Conservation (phyloP, 1,284 basidiomycete species). For the Papiliotrema fonsecae region DNA sequence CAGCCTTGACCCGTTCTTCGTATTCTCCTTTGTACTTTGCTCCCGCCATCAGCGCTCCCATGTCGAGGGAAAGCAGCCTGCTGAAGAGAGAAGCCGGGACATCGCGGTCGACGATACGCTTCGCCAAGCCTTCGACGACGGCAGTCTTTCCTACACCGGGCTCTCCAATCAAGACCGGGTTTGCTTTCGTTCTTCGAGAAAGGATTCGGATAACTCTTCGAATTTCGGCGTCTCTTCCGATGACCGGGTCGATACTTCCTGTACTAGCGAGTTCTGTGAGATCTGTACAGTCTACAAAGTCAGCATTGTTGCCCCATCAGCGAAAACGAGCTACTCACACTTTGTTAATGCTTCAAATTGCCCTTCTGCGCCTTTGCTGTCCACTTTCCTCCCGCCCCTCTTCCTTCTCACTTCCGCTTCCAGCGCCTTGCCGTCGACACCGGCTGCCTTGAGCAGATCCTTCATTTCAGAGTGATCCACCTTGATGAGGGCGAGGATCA, state of each 20-base stretch:
- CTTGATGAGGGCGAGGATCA: conserved; percentile 67
- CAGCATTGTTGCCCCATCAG: neutral
- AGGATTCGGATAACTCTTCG: conserved; percentile 64
- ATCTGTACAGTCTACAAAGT: conserved; percentile 39
- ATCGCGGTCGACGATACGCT: conserved; percentile 91
- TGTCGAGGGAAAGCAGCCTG: conserved; percentile 70
- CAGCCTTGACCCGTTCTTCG: conserved; percentile 92
- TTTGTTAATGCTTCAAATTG: conserved; percentile 51
- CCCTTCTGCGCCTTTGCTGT: conserved; percentile 52
- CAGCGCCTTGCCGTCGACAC: conserved; percentile 49
- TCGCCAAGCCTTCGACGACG: conserved; percentile 92
- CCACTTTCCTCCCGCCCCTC: conserved; percentile 53
- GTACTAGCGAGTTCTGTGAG: conserved; percentile 50
- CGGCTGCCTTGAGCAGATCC: conserved; percentile 50
- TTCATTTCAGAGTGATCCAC: conserved; percentile 47
- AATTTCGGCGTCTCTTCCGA: conserved; percentile 55
- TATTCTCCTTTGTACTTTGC: conserved; percentile 91
- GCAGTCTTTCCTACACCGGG: conserved; percentile 92
- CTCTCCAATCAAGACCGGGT: conserved; percentile 62
- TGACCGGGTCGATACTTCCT: conserved; percentile 57
- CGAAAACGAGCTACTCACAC: conserved; percentile 31
- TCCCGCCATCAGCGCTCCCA: conserved; percentile 94
- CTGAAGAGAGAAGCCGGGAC: conserved; percentile 84
- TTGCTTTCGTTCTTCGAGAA: conserved; percentile 61
- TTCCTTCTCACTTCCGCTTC: conserved; percentile 53